Evolutionary conservation across 2,329 filamentous ascomycete genomes (phyloP).

Genomic region (Orbilia blumenaviensis): DNA sequence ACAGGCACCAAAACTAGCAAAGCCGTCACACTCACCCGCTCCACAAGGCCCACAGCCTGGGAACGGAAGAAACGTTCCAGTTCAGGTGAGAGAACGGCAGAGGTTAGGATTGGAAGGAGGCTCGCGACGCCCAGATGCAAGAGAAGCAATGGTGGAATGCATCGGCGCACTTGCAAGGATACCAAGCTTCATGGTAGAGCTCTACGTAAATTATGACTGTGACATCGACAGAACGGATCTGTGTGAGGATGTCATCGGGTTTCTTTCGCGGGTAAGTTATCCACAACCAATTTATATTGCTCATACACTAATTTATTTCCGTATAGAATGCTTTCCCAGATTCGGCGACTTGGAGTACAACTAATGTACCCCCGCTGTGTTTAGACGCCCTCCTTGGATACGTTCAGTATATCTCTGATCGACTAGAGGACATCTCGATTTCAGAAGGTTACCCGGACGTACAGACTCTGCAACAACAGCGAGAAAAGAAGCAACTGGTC

Average conservation of each 20-base stretch:
- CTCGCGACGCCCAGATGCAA: constrained; percentile 87
- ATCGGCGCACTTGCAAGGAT: constrained; percentile 91
- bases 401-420: constrained; percentile 88
- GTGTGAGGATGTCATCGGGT: constrained; percentile 92
- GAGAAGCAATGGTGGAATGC: constrained; percentile 98
- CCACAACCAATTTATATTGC: background rate
- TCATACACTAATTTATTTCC: too few relatives aligned
- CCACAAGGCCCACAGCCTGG: constrained; percentile 66
- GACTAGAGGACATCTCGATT: constrained; percentile 75
- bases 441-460: constrained; percentile 74
- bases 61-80: constrained; percentile 87
- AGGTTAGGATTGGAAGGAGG: constrained; percentile 92
- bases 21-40: constrained; percentile 66
- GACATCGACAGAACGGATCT: constrained; percentile 89
- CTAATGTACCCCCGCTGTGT: constrained; percentile 93
- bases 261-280: constrained; percentile 73
- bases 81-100: constrained; percentile 89
- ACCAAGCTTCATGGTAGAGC: constrained; percentile 90
- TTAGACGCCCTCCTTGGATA: constrained; percentile 90
- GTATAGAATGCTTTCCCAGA: constrained; percentile 87
- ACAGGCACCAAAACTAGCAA: constrained; percentile 85
- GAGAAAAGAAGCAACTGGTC: constrained; percentile 84
- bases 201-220: constrained; percentile 98
- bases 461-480: constrained; percentile 72
- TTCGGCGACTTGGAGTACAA: constrained; percentile 98